Percentiles rank a stretch among this genome's conserved stretches.
Evolutionary conservation across 2,329 filamentous ascomycete genomes (phyloP).

Genomic region (Thielaviopsis populi): DNA sequence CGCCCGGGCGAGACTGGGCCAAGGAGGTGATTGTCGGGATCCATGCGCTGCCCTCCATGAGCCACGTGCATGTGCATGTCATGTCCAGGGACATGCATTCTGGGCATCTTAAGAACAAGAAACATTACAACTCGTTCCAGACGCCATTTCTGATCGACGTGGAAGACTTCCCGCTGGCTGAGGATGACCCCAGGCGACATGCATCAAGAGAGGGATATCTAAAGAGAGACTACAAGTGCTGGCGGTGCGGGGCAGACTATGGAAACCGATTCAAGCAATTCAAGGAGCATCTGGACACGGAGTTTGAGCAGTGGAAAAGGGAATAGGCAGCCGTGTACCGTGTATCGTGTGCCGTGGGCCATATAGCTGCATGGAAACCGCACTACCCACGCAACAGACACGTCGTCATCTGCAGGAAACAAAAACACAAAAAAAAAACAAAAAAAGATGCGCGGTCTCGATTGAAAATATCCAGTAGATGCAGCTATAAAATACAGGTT

Average conservation of each 20-base stretch:
- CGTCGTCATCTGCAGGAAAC: neutral
- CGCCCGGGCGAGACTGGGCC: conserved; percentile 62
- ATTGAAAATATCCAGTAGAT: conserved; percentile 3
- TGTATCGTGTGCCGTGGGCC: no score
- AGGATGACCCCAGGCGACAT: conserved; percentile 47
- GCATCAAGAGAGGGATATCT: conserved; percentile 44
- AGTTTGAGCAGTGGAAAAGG: conserved; percentile 62
- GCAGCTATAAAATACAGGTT: conserved; percentile 2
- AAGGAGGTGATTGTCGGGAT: conserved; percentile 62
- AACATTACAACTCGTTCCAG: conserved; percentile 86
- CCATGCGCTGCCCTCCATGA: conserved; percentile 83
- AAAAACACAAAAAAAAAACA: neutral
- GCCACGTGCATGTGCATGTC: conserved; percentile 79
- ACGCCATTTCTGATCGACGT: conserved; percentile 71
- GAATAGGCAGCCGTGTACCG: no score
- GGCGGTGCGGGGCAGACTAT: conserved; percentile 67
- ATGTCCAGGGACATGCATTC: conserved; percentile 67
- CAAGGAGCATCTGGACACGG: conserved; percentile 58
- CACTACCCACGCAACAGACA: neutral
- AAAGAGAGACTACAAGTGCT: conserved; percentile 56
- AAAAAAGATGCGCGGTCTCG: neutral
- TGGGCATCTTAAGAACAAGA: conserved; percentile 55
- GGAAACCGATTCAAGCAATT: conserved; percentile 57
- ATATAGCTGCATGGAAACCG: no score
- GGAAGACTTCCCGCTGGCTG: conserved; percentile 60